Percentiles rank a stretch among this genome's conserved stretches.
Conservation (phyloP, 345 rosid species). For the Populus deltoides region DNA sequence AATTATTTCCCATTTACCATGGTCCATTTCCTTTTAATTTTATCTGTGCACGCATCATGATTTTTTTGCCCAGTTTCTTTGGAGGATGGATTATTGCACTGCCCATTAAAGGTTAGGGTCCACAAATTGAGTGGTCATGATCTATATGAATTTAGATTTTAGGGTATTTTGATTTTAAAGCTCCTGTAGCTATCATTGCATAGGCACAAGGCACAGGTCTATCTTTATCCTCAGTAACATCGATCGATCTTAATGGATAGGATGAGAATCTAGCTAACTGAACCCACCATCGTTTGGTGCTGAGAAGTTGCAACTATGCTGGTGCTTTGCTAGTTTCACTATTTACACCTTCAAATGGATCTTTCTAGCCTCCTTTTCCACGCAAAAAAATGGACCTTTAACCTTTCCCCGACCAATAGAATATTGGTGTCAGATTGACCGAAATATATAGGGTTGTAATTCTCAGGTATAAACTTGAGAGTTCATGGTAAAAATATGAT, state of each 20-base stretch:
- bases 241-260: neutral
- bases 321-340: neutral
- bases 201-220: neutral
- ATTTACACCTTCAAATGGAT: neutral
- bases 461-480: too few species aligned
- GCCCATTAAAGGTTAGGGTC: slow-evolving; percentile 5
- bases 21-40: neutral
- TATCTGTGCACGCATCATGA: neutral
- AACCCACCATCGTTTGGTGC: neutral
- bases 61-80: slow-evolving; percentile 14
- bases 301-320: neutral
- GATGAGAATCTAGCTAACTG: neutral
- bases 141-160: neutral
- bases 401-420: neutral
- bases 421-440: neutral
- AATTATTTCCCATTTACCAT: neutral
- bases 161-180: neutral
- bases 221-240: neutral
- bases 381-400: too few species aligned
- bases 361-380: too few species aligned
- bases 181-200: neutral
- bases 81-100: neutral
- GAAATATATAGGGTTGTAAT: neutral
- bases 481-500: too few species aligned
- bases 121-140: slow-evolving; percentile 14